Base-by-base conservation (phyloP, 805 yeast species). In the Kodamaea nitidulidarum region DNA sequence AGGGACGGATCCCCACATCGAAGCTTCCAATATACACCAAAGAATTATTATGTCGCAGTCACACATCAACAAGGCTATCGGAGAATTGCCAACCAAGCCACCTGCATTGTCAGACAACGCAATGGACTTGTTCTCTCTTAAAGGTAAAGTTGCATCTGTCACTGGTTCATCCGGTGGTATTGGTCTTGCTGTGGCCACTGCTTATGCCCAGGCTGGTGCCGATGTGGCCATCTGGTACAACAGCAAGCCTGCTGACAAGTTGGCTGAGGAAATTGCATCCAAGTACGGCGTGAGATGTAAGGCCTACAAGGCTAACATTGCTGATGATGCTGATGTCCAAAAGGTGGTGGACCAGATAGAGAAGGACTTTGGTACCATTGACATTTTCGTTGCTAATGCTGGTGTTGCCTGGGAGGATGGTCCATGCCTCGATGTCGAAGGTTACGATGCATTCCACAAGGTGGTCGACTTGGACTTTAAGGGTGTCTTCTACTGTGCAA, bases 91-190 rank as follows among this genome's bases (percentile, higher is more conserved):
- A 15, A 62, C 64, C 38, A 65, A 71, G 35, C 65, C 67, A 11
- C 88, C 88, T 35, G 56, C 62, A 44, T 60, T 78, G 27, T 63
- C 78, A 20, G 60, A 61, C 10, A 16, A 70, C 54, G 79, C 81
- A 25, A 62, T 81, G 46, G 90, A 83, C 45, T 67, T 84, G 47
- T 85, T 87, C 61, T 80, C 87, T 3, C 71, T 87, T 44, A 81
- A 81, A 63, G 95, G 93, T 18, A 86, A 84, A 61, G 82, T 81
- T 10, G 93, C 95, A 18, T 78, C 85, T 3, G 76, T 87, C 42
- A 84, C 95, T n/a, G 95, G 95, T 33, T 84, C 87, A 9, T 80
- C 90, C 12, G 71, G 83, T 33, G 95, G 95, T 24, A 86, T 87
- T 48, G 95, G 95, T 11, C 75, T 61, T 50, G 86, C 85, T 4